phyloP scores from a whole-genome alignment of 495 filamentous ascomycete species.

The Letharia lupina region DNA sequence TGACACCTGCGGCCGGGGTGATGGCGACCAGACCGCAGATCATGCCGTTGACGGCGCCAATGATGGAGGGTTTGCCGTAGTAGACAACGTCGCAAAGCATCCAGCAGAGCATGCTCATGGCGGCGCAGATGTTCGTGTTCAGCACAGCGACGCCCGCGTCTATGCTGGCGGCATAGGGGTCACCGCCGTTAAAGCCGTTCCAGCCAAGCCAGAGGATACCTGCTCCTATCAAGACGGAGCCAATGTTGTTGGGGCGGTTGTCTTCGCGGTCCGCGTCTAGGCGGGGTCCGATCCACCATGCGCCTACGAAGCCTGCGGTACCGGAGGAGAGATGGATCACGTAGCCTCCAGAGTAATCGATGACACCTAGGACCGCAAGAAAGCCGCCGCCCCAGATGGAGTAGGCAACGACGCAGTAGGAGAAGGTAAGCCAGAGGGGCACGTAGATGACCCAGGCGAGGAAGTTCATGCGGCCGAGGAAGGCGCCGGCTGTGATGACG shows the following conservation, averaged over 20 bases:
- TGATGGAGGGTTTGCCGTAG: slow-evolving; percentile 44
- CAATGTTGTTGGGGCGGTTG: slow-evolving; percentile 44
- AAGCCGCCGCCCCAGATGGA: slow-evolving; percentile 52
- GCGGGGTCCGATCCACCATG: slow-evolving; percentile 48
- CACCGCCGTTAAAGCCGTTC: slow-evolving; percentile 53
- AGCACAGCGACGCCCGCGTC: slow-evolving; percentile 51
- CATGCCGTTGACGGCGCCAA: slow-evolving; percentile 47
- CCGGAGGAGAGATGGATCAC: slow-evolving; percentile 51
- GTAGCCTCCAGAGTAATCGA: slow-evolving; percentile 53
- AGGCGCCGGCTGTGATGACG: slow-evolving; percentile 44
- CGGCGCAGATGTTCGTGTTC: slow-evolving; percentile 49
- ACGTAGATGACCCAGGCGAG: slow-evolving; percentile 51
- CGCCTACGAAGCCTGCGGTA: slow-evolving; percentile 47
- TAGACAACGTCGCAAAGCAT: slow-evolving; percentile 39
- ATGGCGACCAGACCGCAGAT: slow-evolving; percentile 50
- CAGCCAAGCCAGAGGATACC: slow-evolving; percentile 52
- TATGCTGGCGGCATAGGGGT: slow-evolving; percentile 46
- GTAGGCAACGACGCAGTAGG: slow-evolving; percentile 38
- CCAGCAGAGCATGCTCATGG: slow-evolving; percentile 44
- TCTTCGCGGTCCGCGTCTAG: slow-evolving; percentile 42
- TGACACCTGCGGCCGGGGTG: slow-evolving; percentile 48
- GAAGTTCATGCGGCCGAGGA: slow-evolving; percentile 47
- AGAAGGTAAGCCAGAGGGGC: slow-evolving; percentile 42
- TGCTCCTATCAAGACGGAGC: slow-evolving; percentile 43
- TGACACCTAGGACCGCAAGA: slow-evolving; percentile 41